Conservation (phyloP, 169 alveolate genomes). For the Plasmodium ovale region DNA sequence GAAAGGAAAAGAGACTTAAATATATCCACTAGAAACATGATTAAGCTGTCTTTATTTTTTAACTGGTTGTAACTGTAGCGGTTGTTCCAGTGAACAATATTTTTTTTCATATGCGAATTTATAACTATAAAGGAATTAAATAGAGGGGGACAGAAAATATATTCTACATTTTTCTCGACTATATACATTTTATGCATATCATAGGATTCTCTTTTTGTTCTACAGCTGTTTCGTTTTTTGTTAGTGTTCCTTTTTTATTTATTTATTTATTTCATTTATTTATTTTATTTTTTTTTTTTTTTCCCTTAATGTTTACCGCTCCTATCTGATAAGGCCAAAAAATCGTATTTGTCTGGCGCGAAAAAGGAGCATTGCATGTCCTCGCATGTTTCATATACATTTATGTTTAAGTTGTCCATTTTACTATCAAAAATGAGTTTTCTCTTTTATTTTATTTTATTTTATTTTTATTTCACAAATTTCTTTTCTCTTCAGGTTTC, state of each 20-base stretch:
- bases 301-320: conserved; percentile 15
- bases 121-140: conserved; percentile 15
- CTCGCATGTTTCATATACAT: conserved; percentile 11
- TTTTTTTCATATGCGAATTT: conserved; percentile 50
- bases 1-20: conserved; percentile 59
- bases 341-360: conserved; percentile 32
- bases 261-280: neutral
- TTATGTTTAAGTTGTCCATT: conserved; percentile 38
- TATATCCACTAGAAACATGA: conserved; percentile 50
- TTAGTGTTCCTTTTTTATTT: neutral
- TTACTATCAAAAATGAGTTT: too few relatives aligned
- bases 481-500: too few relatives aligned
- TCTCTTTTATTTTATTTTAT: too few relatives aligned
- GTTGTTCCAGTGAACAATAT: conserved; percentile 43
- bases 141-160: neutral
- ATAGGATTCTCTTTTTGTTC: neutral
- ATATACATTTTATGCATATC: too few relatives aligned
- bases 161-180: neutral
- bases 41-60: conserved; percentile 54
- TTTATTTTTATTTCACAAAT: neutral
- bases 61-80: conserved; percentile 61
- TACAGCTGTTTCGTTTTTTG: neutral
- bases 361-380: conserved; percentile 22
- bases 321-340: conserved; percentile 57
- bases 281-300: conserved; percentile 16